phyloP scores from a whole-genome alignment of 352 stramenopile species.

The Globisporangium parvum region DNA sequence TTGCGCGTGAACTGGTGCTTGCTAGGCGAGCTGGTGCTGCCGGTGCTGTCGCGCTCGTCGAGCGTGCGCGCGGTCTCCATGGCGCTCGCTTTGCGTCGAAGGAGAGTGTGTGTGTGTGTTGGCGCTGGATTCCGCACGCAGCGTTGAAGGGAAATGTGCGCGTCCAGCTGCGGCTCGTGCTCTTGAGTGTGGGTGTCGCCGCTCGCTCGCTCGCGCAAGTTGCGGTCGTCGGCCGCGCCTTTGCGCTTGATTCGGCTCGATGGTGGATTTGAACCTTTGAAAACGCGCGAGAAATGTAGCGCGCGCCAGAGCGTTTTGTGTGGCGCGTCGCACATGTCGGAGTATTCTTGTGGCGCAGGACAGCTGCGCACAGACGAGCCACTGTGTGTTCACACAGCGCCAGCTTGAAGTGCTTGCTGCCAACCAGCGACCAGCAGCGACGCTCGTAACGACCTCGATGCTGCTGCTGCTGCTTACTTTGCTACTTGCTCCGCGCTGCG shows the following conservation, averaged over 20 bases:
- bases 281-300: neutral
- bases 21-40: constrained; percentile 5
- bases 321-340: no score
- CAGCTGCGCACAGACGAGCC: neutral
- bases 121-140: constrained; percentile 19
- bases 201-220: no score
- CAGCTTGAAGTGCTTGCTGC: constrained; percentile 21
- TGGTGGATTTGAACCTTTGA: constrained; percentile 1
- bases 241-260: neutral
- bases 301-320: neutral
- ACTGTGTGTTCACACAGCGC: no score
- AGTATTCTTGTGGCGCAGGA: neutral
- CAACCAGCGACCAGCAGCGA: no score
- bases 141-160: constrained; percentile 15
- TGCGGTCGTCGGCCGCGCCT: neutral
- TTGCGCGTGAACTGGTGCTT: constrained; percentile 16
- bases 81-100: neutral
- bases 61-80: constrained; percentile 9
- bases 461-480: constrained; percentile 4
- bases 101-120: neutral
- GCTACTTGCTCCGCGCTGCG: constrained; percentile 7
- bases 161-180: neutral
- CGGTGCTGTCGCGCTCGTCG: constrained; percentile 7
- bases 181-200: no score
- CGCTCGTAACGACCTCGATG: constrained; percentile 7